These are phyloP conservation scores for Mycena sanguinolenta DNA, from an alignment of 768 basidiomycete genomes.

Conservation along the genomic window DNA sequence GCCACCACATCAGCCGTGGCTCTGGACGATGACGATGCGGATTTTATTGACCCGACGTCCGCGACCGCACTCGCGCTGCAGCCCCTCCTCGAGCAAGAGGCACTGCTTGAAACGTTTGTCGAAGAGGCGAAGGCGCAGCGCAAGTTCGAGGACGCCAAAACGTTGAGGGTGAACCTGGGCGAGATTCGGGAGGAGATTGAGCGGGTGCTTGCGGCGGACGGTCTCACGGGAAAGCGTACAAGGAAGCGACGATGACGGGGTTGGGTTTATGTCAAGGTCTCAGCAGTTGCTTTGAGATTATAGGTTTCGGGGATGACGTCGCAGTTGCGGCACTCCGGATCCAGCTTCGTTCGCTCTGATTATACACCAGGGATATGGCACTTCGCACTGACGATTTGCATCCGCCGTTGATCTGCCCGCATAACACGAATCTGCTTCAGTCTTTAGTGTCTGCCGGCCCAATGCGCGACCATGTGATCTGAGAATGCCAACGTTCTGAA, in stretches of 20 bases:
- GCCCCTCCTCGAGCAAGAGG: slow-evolving; percentile 94
- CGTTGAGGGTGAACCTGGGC: slow-evolving; percentile 79
- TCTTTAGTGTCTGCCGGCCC: too few relatives aligned
- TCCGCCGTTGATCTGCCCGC: too few relatives aligned
- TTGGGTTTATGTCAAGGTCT: background rate
- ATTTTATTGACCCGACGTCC: slow-evolving; percentile 73
- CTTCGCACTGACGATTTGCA: background rate
- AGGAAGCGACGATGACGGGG: slow-evolving; percentile 24
- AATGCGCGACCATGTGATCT: slow-evolving; percentile 1
- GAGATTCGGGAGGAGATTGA: slow-evolving; percentile 92
- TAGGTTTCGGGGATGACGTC: background rate
- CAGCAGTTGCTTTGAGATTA: slow-evolving; percentile 9
- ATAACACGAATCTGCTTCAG: too few relatives aligned
- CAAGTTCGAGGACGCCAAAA: slow-evolving; percentile 96
- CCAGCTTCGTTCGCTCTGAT: slow-evolving; percentile 1
- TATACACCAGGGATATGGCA: background rate
- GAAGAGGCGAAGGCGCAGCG: slow-evolving; percentile 90
- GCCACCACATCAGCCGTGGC: slow-evolving; percentile 23
- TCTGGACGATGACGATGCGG: slow-evolving; percentile 32
- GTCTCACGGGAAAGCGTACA: slow-evolving; percentile 30
- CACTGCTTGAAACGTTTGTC: slow-evolving; percentile 89
- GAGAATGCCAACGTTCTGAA: too few relatives aligned
- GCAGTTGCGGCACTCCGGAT: slow-evolving; percentile 5
- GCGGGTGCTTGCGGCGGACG: slow-evolving; percentile 60
- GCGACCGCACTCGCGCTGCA: slow-evolving; percentile 81